Conservation (phyloP, 2,329 filamentous ascomycete genomes). For the Furcasterigmium sp. region DNA sequence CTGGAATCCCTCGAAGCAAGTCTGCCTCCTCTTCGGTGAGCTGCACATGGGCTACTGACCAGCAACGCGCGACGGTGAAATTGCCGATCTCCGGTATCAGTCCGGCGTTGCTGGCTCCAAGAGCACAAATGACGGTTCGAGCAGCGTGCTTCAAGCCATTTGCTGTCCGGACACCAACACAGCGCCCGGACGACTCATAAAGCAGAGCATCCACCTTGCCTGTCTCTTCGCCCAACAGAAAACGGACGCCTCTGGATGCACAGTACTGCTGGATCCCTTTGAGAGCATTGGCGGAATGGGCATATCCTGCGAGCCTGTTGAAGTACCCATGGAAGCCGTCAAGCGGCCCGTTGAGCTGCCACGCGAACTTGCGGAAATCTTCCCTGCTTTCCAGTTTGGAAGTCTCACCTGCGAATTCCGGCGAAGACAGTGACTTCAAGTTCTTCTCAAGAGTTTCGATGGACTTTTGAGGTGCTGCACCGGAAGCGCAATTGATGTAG, state of each 20-base stretch:
- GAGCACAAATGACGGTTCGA: conserved; percentile 37
- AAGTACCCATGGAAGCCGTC: conserved; percentile 53
- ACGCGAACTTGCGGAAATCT: conserved; percentile 36
- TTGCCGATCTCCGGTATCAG: conserved; percentile 42
- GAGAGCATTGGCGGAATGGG: conserved; percentile 48
- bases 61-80: conserved; percentile 50
- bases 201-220: neutral
- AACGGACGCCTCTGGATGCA: conserved; percentile 30
- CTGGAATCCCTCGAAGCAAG: conserved; percentile 50
- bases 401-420: conserved; percentile 31
- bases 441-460: conserved; percentile 37
- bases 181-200: conserved; percentile 1
- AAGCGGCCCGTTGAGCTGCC: conserved; percentile 43
- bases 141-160: conserved; percentile 3
- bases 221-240: conserved; percentile 18
- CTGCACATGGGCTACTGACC: conserved; percentile 55
- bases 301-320: conserved; percentile 52
- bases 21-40: conserved; percentile 49
- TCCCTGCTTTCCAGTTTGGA: conserved; percentile 24
- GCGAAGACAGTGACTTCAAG: conserved; percentile 28
- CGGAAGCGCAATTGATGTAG: conserved; percentile 42
- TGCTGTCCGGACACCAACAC: neutral
- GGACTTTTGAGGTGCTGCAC: conserved; percentile 40
- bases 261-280: conserved; percentile 37
- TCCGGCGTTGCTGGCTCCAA: conserved; percentile 41